Evolutionary conservation across 305 asterid genomes (phyloP), one percentile per base, ranked within the genome.

Genomic region (Euphrasia arctica): DNA sequence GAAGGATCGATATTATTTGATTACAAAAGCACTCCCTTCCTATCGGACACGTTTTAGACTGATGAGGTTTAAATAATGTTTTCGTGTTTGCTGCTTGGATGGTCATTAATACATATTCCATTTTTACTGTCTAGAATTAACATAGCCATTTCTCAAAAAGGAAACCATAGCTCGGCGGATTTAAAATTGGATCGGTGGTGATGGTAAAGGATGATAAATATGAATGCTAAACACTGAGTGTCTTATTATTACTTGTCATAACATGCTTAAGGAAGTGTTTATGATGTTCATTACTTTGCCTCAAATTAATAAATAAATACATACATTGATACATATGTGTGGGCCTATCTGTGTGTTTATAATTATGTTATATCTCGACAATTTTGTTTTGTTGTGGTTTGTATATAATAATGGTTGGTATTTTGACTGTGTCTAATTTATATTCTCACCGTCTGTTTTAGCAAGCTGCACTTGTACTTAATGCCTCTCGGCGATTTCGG

Each of bases 401-500:
- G 5, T 60, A 11, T 49, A 39, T 57, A 18, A 27, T 50, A 54
- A 1, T 62, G 48, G 65, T 34, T 62, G 62, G 66, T 48, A 61
- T 58, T 56, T 4, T 15, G 52, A n/a, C 10, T 8, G 9, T 12
- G 29, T 9, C 11, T 58, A 8, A 18, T 36, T 31, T 50, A 69
- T 61, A 9, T 69, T 64, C 41, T 55, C 58, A 54, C 11, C 58
- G 64, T 48, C 51, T 68, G 45, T 74, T 82, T 55, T 80, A 91
- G 98, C 95, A 86, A 91, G 96, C 96, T 70, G 95, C 98, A 0
- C 90, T 91, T 64, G 98, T 89, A 48, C 75, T 89, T 58, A 91
- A 91, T 85, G 98, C 98, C 48, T 85, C 98, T 50, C 87, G 98
- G 57, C 75, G 98, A 71, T 91, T 91, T 74, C 94, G 98, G 15